Percentiles rank a stretch among this genome's conserved stretches.
These are phyloP conservation scores for Priceomyces medius DNA, from an alignment of 805 yeast species.

Conservation along the genomic window DNA sequence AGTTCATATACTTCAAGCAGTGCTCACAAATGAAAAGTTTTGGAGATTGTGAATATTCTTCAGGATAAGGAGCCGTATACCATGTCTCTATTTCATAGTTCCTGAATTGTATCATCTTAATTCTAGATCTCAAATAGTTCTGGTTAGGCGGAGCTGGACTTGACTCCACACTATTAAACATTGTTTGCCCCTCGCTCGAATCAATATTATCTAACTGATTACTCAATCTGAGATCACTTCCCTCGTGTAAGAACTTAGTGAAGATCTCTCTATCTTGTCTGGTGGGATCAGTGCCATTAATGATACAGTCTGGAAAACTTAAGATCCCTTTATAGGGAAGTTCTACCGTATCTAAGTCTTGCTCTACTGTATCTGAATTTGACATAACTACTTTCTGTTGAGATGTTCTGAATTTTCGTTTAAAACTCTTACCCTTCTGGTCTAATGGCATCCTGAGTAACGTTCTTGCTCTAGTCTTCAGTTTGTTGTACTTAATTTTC, in stretches of 20 bases:
- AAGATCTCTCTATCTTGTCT: constrained; percentile 50
- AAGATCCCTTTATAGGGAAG: constrained; percentile 70
- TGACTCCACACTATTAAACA: constrained; percentile 15
- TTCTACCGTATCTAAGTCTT: constrained; percentile 36
- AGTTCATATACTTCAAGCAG: constrained; percentile 76
- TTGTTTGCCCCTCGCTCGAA: neutral
- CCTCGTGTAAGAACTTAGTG: constrained; percentile 36
- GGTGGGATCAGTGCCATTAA: constrained; percentile 61
- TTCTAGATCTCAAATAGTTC: constrained; percentile 27
- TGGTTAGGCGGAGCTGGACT: constrained; percentile 5
- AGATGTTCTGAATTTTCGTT: neutral
- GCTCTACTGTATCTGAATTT: neutral
- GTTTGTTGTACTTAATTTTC: constrained; percentile 6
- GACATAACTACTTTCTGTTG: neutral
- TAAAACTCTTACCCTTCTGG: neutral
- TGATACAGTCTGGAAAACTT: constrained; percentile 55
- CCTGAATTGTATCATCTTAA: constrained; percentile 68
- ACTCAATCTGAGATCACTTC: constrained; percentile 36
- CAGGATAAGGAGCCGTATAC: constrained; percentile 93
- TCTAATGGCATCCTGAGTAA: neutral
- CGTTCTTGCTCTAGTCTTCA: neutral
- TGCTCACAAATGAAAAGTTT: constrained; percentile 77
- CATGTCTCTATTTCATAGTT: constrained; percentile 79
- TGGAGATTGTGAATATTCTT: constrained; percentile 64
- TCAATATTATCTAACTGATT: constrained; percentile 20